phyloP scores from a whole-genome alignment of 2,329 filamentous ascomycete species.

The Parafenestella ontariensis region DNA sequence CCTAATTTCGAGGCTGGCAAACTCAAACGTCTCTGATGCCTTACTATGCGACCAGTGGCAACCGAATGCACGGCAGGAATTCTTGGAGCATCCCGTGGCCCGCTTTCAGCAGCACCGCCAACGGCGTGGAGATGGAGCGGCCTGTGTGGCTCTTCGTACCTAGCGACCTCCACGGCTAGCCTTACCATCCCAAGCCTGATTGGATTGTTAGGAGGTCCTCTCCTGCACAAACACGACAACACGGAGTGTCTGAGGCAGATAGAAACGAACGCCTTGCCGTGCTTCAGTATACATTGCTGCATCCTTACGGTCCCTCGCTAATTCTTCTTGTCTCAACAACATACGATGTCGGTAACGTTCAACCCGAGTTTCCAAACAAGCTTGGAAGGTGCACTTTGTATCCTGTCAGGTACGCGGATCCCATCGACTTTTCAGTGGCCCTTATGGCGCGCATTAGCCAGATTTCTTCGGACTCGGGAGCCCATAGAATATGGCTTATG shows the following conservation, averaged over 20 bases:
- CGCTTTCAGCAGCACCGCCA: constrained; percentile 12
- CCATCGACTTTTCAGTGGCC: neutral
- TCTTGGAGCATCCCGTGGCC: constrained; percentile 24
- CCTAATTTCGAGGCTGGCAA: constrained; percentile 34
- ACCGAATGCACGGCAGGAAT: constrained; percentile 35
- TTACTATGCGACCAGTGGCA: constrained; percentile 34
- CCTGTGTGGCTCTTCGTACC: constrained; percentile 7
- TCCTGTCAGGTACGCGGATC: neutral
- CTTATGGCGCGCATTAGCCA: neutral
- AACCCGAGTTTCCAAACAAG: neutral
- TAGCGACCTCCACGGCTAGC: constrained; percentile 7
- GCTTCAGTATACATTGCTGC: constrained; percentile 8
- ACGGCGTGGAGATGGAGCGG: constrained; percentile 18
- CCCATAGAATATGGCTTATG: neutral
- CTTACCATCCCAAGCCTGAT: constrained; percentile 9
- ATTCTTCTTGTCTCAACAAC: constrained; percentile 12
- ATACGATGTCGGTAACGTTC: constrained; percentile 5
- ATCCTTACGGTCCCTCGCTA: constrained; percentile 10
- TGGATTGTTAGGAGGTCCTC: neutral
- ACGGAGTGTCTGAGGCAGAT: constrained; percentile 20
- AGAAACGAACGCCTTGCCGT: constrained; percentile 11
- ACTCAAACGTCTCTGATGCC: constrained; percentile 45
- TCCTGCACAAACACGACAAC: no score
- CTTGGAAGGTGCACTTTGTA: neutral
- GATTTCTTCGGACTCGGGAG: neutral